These are phyloP conservation scores for Nephelium lappaceum DNA, from an alignment of 345 rosid genomes.

Conservation along the genomic window DNA sequence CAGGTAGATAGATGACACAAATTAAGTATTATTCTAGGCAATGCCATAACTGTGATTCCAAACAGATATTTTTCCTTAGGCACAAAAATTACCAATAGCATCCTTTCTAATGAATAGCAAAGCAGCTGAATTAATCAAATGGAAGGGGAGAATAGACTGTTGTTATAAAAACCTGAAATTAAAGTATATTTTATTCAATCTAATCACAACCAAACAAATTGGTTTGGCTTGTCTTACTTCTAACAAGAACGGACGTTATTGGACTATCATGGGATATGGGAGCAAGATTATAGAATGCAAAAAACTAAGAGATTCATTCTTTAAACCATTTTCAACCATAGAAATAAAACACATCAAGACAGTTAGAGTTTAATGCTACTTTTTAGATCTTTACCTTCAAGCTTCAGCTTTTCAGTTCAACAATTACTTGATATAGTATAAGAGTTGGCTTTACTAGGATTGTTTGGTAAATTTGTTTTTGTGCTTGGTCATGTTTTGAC, in stretches of 20 bases:
- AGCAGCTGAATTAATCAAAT: neutral
- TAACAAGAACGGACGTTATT: neutral
- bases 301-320: neutral
- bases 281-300: neutral
- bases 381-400: neutral
- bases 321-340: neutral
- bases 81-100: neutral
- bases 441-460: neutral
- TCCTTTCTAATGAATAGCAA: neutral
- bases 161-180: neutral
- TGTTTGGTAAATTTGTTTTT: neutral
- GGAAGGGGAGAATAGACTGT: neutral
- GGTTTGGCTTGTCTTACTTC: neutral
- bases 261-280: neutral
- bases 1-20: neutral
- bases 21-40: conserved; percentile 1
- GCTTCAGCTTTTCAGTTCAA: neutral
- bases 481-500: neutral
- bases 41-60: neutral
- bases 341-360: neutral
- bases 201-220: neutral
- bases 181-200: neutral
- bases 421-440: neutral
- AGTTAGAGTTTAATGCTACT: neutral
- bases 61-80: neutral